Conservation (phyloP, 1,139 yeast species). For the Pichia sp. region DNA sequence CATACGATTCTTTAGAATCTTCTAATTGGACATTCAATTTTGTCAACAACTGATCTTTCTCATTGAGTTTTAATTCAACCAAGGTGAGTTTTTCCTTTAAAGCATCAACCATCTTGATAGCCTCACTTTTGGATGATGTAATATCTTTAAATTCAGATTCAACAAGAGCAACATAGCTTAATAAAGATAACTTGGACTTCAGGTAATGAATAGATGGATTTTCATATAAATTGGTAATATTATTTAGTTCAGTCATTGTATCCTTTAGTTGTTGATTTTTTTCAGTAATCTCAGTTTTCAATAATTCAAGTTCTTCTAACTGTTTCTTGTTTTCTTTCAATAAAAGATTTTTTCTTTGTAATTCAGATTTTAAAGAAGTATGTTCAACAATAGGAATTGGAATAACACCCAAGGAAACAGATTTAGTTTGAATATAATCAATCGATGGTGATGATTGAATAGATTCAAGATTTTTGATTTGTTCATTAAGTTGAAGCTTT, state of each 20-base stretch:
- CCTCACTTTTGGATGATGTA: neutral
- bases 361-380: conserved; percentile 19
- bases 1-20: neutral
- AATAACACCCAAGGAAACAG: conserved; percentile 21
- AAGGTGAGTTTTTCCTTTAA: neutral
- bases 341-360: conserved; percentile 7
- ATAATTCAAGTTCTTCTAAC: neutral
- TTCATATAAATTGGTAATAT: conserved; percentile 6
- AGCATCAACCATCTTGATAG: neutral
- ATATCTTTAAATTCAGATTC: neutral
- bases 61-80: neutral
- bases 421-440: conserved; percentile 30
- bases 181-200: conserved; percentile 3
- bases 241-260: neutral
- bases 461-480: conserved; percentile 5
- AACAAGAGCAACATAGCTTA: neutral
- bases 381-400: conserved; percentile 30
- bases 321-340: conserved; percentile 6
- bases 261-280: conserved; percentile 4
- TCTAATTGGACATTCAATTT: neutral
- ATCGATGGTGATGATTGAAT: conserved; percentile 24
- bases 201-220: conserved; percentile 14
- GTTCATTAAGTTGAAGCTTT: conserved; percentile 7
- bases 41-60: conserved; percentile 2
- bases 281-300: conserved; percentile 3